These are phyloP conservation scores for Exophiala xenobiotica DNA, from an alignment of 2,329 filamentous ascomycete genomes.

Conservation along the genomic window DNA sequence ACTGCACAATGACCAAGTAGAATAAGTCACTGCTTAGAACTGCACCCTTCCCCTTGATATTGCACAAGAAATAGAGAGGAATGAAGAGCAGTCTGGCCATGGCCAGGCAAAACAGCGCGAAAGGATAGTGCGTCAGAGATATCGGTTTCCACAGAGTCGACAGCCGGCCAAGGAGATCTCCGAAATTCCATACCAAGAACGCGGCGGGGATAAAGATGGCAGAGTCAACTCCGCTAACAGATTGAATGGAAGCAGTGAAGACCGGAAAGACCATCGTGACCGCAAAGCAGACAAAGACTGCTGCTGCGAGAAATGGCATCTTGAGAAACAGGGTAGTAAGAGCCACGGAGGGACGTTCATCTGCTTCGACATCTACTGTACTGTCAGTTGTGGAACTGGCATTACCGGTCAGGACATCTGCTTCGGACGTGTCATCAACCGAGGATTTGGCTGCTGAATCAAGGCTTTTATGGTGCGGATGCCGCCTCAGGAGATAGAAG, in stretches of 20 bases:
- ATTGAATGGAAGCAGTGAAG: slow-evolving; percentile 71
- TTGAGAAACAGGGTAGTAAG: slow-evolving; percentile 71
- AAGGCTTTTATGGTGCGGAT: slow-evolving; percentile 26
- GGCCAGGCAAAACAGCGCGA: slow-evolving; percentile 65
- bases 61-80: slow-evolving; percentile 86
- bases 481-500: slow-evolving; percentile 65
- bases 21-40: slow-evolving; percentile 77
- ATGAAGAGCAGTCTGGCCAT: slow-evolving; percentile 68
- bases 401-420: slow-evolving; percentile 24
- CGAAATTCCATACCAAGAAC: slow-evolving; percentile 91
- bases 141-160: slow-evolving; percentile 60
- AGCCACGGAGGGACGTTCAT: slow-evolving; percentile 50
- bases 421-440: slow-evolving; percentile 24
- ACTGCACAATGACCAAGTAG: slow-evolving; percentile 79
- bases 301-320: slow-evolving; percentile 72
- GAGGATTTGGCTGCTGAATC: slow-evolving; percentile 20
- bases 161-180: slow-evolving; percentile 77
- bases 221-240: slow-evolving; percentile 59
- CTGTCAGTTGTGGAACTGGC: slow-evolving; percentile 44
- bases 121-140: slow-evolving; percentile 61
- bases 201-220: slow-evolving; percentile 83
- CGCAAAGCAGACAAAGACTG: slow-evolving; percentile 76
- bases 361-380: slow-evolving; percentile 29
- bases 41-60: slow-evolving; percentile 74
- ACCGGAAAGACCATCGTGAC: slow-evolving; percentile 95